Conservation (phyloP, 305 asterid species). For the Solanum hybrid region DNA sequence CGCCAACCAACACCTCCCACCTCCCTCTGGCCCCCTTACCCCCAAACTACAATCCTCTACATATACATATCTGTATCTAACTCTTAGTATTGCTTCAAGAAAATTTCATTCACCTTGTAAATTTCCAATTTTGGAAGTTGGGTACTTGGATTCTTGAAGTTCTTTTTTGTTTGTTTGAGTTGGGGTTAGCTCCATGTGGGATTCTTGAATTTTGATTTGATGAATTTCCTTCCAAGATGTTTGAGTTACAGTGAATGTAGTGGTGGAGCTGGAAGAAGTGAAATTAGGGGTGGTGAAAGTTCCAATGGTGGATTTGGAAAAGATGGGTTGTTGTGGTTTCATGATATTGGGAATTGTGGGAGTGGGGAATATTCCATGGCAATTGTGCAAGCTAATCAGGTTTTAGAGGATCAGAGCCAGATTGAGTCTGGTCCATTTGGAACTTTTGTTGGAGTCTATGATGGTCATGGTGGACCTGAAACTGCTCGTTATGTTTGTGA, state of each 20-base stretch:
- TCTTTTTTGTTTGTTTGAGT: too few species aligned
- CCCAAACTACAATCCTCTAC: neutral
- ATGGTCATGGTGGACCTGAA: constrained; percentile 29
- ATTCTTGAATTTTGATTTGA: constrained; percentile 13
- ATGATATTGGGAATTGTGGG: constrained; percentile 19
- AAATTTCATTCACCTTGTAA: neutral
- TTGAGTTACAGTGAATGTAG: constrained; percentile 14
- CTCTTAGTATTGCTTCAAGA: neutral
- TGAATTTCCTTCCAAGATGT: constrained; percentile 28
- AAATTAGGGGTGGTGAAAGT: neutral
- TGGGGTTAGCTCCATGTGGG: constrained; percentile 17
- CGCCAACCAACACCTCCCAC: constrained; percentile 13
- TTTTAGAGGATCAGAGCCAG: constrained; percentile 24
- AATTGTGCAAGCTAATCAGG: constrained; percentile 23
- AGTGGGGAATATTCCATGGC: constrained; percentile 29
- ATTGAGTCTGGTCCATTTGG: constrained; percentile 29
- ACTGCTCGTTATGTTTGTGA: constrained; percentile 25
- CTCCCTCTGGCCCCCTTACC: neutral
- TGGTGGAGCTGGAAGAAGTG: constrained; percentile 6
- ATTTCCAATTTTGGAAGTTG: neutral
- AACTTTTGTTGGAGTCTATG: constrained; percentile 24
- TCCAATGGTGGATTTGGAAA: constrained; percentile 12
- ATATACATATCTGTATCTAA: neutral
- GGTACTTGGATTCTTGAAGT: neutral
- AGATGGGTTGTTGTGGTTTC: constrained; percentile 21